Conservation (phyloP, 192 early-diverging fungal genomes). For the Coemansia sp. region DNA sequence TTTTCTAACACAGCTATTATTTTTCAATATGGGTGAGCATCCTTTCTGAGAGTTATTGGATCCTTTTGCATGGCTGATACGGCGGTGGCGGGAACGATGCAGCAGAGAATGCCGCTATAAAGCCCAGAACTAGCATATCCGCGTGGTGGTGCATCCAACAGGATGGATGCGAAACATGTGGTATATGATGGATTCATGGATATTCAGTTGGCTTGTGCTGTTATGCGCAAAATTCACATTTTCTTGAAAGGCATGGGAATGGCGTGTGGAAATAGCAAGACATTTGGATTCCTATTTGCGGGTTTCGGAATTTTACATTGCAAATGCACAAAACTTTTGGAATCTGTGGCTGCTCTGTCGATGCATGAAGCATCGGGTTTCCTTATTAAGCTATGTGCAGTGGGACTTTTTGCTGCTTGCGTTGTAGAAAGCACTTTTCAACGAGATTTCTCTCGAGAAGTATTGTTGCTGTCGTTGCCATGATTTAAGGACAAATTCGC, state of each 20-base stretch:
- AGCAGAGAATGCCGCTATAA: neutral
- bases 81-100: neutral
- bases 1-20: conserved; percentile 28
- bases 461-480: neutral
- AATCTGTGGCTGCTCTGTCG: neutral
- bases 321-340: neutral
- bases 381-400: too few species aligned
- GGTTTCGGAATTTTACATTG: neutral
- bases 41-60: conserved; percentile 7
- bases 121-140: neutral
- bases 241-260: too few species aligned
- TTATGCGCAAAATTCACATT: too few species aligned
- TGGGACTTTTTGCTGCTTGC: too few species aligned
- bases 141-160: neutral
- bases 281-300: neutral
- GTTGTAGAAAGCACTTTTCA: too few species aligned
- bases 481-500: neutral
- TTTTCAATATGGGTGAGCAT: conserved; percentile 40
- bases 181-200: neutral
- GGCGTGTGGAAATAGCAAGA: neutral
- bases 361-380: too few species aligned
- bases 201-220: too few species aligned
- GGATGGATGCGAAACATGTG: neutral
- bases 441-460: neutral
- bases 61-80: neutral